Percentiles rank a stretch among this genome's conserved stretches.
Conservation (phyloP, 495 filamentous ascomycete genomes). For the Podospora pseudoanserina region DNA sequence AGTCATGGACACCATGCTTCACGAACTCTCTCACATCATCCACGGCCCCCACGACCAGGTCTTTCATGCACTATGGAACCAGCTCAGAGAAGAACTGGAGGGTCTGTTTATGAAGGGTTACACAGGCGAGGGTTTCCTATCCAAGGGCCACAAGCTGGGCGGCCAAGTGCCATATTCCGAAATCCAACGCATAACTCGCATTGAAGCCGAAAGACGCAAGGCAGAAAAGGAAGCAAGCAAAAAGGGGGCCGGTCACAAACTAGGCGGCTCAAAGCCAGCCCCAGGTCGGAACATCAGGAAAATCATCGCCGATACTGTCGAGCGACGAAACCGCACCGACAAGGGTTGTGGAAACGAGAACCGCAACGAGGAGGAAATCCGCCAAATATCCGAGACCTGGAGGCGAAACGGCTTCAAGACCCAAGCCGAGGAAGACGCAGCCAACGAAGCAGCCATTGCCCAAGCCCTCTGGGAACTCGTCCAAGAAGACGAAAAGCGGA, state of each 20-base stretch:
- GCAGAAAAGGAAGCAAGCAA: constrained; percentile 46
- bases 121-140: constrained; percentile 86
- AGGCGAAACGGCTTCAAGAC: constrained; percentile 73
- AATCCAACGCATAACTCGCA: constrained; percentile 69
- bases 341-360: constrained; percentile 74
- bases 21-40: constrained; percentile 89
- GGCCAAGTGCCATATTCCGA: constrained; percentile 63
- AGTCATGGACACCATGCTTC: constrained; percentile 87
- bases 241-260: constrained; percentile 57
- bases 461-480: constrained; percentile 84
- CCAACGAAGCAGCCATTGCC: constrained; percentile 85
- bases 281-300: constrained; percentile 69
- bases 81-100: constrained; percentile 81
- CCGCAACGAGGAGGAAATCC: constrained; percentile 55
- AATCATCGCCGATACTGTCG: constrained; percentile 69
- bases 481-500: constrained; percentile 68
- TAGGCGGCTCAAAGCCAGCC: constrained; percentile 61
- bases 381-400: constrained; percentile 60
- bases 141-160: constrained; percentile 69
- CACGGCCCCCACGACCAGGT: constrained; percentile 76
- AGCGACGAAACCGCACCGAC: constrained; percentile 55
- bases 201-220: constrained; percentile 70
- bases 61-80: constrained; percentile 83
- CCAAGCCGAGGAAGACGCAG: constrained; percentile 82
- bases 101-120: constrained; percentile 74